Percentiles rank a stretch among this genome's conserved stretches.
phyloP scores from a whole-genome alignment of 2,329 filamentous ascomycete genomes.

The Nannizziopsis barbatae region DNA sequence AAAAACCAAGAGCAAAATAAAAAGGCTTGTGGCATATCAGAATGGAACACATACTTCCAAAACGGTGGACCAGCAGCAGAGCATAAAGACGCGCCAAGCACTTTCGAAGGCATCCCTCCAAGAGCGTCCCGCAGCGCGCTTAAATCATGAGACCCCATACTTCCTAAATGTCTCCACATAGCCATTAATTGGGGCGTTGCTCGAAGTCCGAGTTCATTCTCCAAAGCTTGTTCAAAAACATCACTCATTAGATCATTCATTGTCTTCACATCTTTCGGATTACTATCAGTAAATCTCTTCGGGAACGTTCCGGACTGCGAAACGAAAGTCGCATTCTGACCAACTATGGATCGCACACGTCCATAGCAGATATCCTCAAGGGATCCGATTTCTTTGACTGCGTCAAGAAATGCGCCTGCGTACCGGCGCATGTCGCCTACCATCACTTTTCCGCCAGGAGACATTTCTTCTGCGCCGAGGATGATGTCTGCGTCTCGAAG shows the following conservation, averaged over 20 bases:
- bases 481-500: conserved; percentile 37
- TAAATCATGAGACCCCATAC: conserved; percentile 44
- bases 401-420: conserved; percentile 43
- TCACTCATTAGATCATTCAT: conserved; percentile 17
- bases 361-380: conserved; percentile 44
- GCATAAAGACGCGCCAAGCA: conserved; percentile 31
- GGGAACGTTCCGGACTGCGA: conserved; percentile 26
- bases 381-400: conserved; percentile 41
- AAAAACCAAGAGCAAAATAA: conserved; percentile 13
- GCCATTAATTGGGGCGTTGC: conserved; percentile 20
- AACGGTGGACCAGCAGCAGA: conserved; percentile 23
- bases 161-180: conserved; percentile 35
- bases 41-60: conserved; percentile 19
- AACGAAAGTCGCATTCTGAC: conserved; percentile 38
- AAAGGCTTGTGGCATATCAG: neutral
- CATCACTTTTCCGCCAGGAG: conserved; percentile 36
- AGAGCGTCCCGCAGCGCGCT: conserved; percentile 44
- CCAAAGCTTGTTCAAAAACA: conserved; percentile 24
- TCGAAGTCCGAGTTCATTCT: conserved; percentile 24
- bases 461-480: conserved; percentile 36
- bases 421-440: conserved; percentile 52
- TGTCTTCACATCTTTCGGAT: conserved; percentile 20
- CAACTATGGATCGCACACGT: conserved; percentile 41
- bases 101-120: conserved; percentile 36
- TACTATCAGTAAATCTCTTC: conserved; percentile 35